phyloP scores from a whole-genome alignment of 2,329 filamentous ascomycete species.

The Diaporthe nobilis region DNA sequence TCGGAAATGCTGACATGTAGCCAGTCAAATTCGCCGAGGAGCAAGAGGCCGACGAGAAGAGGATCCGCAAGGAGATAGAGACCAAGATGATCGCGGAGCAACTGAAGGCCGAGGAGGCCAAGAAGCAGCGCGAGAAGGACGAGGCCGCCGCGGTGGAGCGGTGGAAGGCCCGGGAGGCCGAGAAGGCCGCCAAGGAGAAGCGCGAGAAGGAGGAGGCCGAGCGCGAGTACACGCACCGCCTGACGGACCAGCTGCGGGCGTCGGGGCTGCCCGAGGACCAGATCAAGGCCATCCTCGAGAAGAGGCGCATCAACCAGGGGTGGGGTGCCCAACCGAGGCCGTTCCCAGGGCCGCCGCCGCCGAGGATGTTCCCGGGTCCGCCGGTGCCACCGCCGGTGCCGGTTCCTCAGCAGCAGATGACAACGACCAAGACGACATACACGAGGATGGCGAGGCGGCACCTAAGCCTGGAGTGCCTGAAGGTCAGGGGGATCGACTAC shows the following conservation, averaged over 20 bases:
- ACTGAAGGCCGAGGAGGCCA: constrained; percentile 60
- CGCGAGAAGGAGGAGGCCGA: constrained; percentile 65
- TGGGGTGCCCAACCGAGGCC: constrained; percentile 46
- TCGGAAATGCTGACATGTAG: neutral
- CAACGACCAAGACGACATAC: constrained; percentile 61
- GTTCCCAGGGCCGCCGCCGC: neutral
- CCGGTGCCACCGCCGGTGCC: constrained; percentile 22
- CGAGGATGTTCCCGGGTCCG: constrained; percentile 8
- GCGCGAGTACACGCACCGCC: constrained; percentile 66
- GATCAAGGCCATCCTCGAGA: constrained; percentile 71
- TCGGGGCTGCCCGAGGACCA: constrained; percentile 72
- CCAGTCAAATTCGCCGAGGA: constrained; percentile 59
- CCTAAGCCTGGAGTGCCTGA: constrained; percentile 73
- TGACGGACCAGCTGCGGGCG: constrained; percentile 71
- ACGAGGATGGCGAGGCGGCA: constrained; percentile 75
- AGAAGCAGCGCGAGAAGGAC: constrained; percentile 60
- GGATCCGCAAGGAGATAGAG: constrained; percentile 67
- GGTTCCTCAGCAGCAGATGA: neutral
- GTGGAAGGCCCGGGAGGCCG: constrained; percentile 64
- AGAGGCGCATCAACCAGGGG: constrained; percentile 61
- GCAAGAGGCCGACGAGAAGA: constrained; percentile 63
- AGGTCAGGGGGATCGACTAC: constrained; percentile 69
- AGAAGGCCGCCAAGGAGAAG: constrained; percentile 62
- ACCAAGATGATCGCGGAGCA: constrained; percentile 62
- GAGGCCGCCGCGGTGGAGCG: constrained; percentile 66